These are phyloP conservation scores for Biancaea sappan DNA, from an alignment of 306 rosid genomes.

Conservation along the genomic window DNA sequence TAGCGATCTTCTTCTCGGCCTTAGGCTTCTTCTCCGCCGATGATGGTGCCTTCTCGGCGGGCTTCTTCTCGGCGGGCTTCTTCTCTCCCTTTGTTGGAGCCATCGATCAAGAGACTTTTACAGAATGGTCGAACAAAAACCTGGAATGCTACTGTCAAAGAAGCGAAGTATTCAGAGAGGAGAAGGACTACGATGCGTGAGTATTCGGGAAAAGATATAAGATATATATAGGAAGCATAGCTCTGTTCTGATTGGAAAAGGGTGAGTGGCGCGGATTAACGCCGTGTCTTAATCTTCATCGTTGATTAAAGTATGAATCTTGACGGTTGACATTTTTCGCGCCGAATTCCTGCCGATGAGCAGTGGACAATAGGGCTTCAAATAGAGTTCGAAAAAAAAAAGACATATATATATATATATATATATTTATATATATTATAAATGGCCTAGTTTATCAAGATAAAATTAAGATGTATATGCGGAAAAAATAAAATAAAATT, in stretches of 20 bases:
- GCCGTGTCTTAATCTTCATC: neutral
- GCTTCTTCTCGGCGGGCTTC: conserved; percentile 83
- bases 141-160: neutral
- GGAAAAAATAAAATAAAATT: no score
- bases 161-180: neutral
- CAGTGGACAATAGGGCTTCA: no score
- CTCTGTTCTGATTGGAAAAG: conserved; percentile 22
- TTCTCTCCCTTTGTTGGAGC: conserved; percentile 70
- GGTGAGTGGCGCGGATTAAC: neutral
- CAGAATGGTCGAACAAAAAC: neutral
- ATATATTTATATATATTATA: no score
- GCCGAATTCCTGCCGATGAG: neutral
- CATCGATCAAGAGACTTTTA: conserved; percentile 29
- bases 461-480: no score
- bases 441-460: no score
- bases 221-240: conserved; percentile 14
- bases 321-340: conserved; percentile 12
- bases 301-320: neutral
- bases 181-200: neutral
- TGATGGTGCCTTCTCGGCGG: conserved; percentile 49
- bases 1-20: conserved; percentile 77
- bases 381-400: no score
- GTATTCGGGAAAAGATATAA: fast-evolving
- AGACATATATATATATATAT: no score
- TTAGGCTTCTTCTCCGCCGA: conserved; percentile 77